phyloP scores from a whole-genome alignment of 495 filamentous ascomycete species.

The Bryoglossum gracile region DNA sequence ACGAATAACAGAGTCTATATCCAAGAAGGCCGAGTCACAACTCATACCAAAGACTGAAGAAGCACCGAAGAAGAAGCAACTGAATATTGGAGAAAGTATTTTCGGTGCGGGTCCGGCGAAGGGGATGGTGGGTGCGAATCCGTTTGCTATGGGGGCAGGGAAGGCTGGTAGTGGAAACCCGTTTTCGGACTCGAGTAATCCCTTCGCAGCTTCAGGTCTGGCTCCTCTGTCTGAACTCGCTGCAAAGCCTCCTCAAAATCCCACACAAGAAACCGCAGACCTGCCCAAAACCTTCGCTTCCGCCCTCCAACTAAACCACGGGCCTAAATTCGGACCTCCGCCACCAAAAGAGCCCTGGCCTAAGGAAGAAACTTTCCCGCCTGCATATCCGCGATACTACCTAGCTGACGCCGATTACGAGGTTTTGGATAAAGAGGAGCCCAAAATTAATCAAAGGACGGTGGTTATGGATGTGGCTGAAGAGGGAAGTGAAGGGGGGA shows the following conservation, averaged over 20 bases:
- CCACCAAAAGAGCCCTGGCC: conserved; percentile 69
- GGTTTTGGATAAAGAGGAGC: conserved; percentile 51
- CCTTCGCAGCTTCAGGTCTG: conserved; percentile 28
- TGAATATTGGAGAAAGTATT: conserved; percentile 47
- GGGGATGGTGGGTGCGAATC: conserved; percentile 31
- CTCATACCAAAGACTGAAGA: conserved; percentile 25
- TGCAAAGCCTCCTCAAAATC: conserved; percentile 25
- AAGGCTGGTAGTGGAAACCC: conserved; percentile 41
- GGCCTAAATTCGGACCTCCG: conserved; percentile 34
- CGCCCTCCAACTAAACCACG: conserved; percentile 43
- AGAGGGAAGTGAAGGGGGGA: conserved; percentile 38
- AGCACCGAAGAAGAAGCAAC: conserved; percentile 17
- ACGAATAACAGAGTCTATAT: conserved; percentile 35
- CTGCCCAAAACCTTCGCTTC: conserved; percentile 69
- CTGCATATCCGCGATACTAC: conserved; percentile 66
- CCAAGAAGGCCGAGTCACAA: conserved; percentile 23
- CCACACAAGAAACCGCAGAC: conserved; percentile 13
- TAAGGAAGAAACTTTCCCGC: conserved; percentile 49
- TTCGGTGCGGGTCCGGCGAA: conserved; percentile 42
- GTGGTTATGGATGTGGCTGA: conserved; percentile 52
- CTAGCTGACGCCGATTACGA: conserved; percentile 89
- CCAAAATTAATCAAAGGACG: conserved; percentile 38
- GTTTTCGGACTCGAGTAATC: conserved; percentile 41
- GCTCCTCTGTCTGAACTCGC: conserved; percentile 23
- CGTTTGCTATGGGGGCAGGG: conserved; percentile 35